Evolutionary conservation across 345 rosid genomes (phyloP), one percentile per base, ranked within the genome.

Genomic region (Noccaea caerulescens): DNA sequence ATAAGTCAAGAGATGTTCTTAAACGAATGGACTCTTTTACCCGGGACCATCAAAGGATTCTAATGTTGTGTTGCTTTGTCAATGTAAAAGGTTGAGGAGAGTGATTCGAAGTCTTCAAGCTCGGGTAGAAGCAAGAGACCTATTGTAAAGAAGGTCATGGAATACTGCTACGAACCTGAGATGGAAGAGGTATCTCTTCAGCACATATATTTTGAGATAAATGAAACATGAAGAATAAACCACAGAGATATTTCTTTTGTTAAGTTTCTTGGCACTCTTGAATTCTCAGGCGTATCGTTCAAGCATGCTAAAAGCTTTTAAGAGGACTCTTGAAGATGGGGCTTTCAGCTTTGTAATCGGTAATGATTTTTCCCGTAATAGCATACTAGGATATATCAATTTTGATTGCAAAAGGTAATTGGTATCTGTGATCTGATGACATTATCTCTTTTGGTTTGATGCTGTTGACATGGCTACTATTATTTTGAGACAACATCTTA

Each of bases 271-370:
- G 72, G 37, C 20, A 10, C 14, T 50, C 42, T 57, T 58, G 18
- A 34, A 53, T 43, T 58, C 43, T 7, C 77, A 93, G 96, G 88
- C 80, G 13, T 93, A 93, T 66, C 91, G 98, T 72, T 84, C 90
- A 72, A 93, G 97, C 89, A 85, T 93, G 98, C 76, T 93, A 79
- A 93, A 91, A 79, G 96, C 97, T 66, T 91, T 87, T 76, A 89
- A 80, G 82, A 89, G 83, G 84, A 91, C 94, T 62, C 84, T 93
- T 54, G 97, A 91, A 78, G 98, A 93, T 72, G 98, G 97, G 63
- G 70, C 32, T 72, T 93, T 93, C 87, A 84, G 77, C 71, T 83
- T 86, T 77, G 86, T 91, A 66, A 91, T 93, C 62, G 96, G 98
- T 91, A 91, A 91, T 80, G 85, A 44, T 16, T 75, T 80, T 62